Conservation (phyloP, 177 flowering plant species). For the Vitis hybrid region DNA sequence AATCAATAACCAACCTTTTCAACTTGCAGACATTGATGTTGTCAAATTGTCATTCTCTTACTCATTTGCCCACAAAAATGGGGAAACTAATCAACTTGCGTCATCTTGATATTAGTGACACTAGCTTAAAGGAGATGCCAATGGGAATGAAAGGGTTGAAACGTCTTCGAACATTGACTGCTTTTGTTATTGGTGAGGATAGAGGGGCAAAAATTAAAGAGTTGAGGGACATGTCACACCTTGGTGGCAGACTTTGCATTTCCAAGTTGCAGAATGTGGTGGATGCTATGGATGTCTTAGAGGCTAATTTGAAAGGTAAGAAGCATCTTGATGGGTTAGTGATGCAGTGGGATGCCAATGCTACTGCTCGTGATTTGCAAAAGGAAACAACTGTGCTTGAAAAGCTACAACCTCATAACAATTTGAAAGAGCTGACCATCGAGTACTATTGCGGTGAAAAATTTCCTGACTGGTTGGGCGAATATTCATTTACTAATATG, state of each 20-base stretch:
- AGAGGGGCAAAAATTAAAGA: slow-evolving; percentile 11
- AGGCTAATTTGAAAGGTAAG: slow-evolving; percentile 22
- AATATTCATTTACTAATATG: slow-evolving; percentile 12
- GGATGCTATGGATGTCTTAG: slow-evolving; percentile 13
- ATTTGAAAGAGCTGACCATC: slow-evolving; percentile 14
- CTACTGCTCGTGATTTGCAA: background rate
- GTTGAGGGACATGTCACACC: slow-evolving; percentile 7
- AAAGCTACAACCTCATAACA: slow-evolving; percentile 10
- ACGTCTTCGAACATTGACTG: slow-evolving; percentile 6
- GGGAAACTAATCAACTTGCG: too few relatives aligned
- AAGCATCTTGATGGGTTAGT: slow-evolving; percentile 10
- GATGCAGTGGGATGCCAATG: slow-evolving; percentile 9
- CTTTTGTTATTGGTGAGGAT: background rate
- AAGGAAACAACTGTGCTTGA: slow-evolving; percentile 7
- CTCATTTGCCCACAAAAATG: too few relatives aligned
- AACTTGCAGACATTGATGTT: slow-evolving; percentile 1
- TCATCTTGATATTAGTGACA: background rate
- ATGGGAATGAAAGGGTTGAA: slow-evolving; percentile 8
- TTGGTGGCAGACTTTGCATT: slow-evolving; percentile 19
- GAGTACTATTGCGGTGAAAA: slow-evolving; percentile 3
- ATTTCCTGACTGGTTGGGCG: slow-evolving; percentile 21
- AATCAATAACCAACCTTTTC: slow-evolving; percentile 16
- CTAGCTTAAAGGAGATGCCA: slow-evolving; percentile 12
- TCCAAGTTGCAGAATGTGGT: slow-evolving; percentile 19
- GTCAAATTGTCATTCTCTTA: too few relatives aligned